Evolutionary conservation across 441 rosid genomes (phyloP), one percentile per base, ranked within the genome.

Genomic region (Erysimum pusillum): DNA sequence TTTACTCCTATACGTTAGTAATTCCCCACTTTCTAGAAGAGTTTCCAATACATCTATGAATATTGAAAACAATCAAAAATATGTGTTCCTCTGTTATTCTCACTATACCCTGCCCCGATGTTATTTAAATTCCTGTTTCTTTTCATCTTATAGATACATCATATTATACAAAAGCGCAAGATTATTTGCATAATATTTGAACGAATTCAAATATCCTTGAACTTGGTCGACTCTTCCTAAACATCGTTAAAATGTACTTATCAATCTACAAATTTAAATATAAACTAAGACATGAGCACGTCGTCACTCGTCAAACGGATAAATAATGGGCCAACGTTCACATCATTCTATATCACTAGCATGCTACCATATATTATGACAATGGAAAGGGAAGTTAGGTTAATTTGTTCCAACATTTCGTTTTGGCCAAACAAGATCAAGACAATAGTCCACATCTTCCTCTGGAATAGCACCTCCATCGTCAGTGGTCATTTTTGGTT

Each of bases 371-470:
- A 51, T 18, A 17, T 49, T 34, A 49, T 49, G 9, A 34, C 51
- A 34, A 15, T 64, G 7, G 20, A 18, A 49, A 49, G 28, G 13
- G 3, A 18, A 49, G 20, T 67, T 35, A 20, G 5, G 35, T 36
- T 18, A 35, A 49, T 49, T 49, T 9, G 54, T 49, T 49, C 13
- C 31, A 18, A 67, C 14, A 14, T 51, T 22, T 28, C 7, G 39
- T 68, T 68, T 54, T 14, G 59, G 63, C 39, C 36, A 67, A 53
- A 38, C 36, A 39, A 38, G 62, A 22, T 15, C 22, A 52, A 67
- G 46, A 51, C 48, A 67, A 35, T 52, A 20, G 61, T 52, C 71
- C 34, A 35, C 48, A 67, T 67, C 51, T 67, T n/a, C 51, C 48
- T 46, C 20, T 36, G 20, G 41, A 34, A 35, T 51, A 49, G 18